Conservation (phyloP, 2,329 filamentous ascomycete genomes). For the Cladosporium sp. region DNA sequence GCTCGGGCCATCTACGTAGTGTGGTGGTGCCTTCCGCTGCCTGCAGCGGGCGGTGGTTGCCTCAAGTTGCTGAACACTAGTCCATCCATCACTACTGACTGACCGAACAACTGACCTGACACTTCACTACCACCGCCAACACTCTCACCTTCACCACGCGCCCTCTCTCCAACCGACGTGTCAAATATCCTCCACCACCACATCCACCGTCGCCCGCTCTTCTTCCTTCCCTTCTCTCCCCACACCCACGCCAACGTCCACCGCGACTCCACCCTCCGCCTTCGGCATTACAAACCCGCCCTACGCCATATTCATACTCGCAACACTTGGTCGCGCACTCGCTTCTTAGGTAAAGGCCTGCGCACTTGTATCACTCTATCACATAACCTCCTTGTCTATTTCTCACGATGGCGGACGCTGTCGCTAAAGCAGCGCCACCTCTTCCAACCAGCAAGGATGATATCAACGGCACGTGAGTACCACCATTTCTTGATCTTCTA, state of each 20-base stretch:
- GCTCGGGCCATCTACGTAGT: too few species aligned
- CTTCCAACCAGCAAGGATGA: constrained; percentile 35
- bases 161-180: background rate
- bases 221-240: too few species aligned
- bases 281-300: background rate
- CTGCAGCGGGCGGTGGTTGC: too few species aligned
- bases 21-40: too few species aligned
- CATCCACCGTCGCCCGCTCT: background rate
- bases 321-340: too few species aligned
- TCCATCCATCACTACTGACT: too few species aligned
- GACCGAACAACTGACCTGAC: too few species aligned
- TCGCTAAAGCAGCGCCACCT: constrained; percentile 20
- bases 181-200: background rate
- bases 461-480: constrained; percentile 32
- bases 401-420: constrained; percentile 4
- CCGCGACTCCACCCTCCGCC: background rate
- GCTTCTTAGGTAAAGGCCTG: background rate
- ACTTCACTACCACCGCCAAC: too few species aligned
- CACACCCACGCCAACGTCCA: background rate
- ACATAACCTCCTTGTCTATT: background rate
- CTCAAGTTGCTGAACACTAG: too few species aligned
- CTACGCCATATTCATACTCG: background rate
- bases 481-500: background rate
- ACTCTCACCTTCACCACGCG: background rate
- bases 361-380: background rate